Evolutionary conservation across 495 filamentous ascomycete genomes (phyloP), one percentile per base, ranked within the genome.

Genomic region (Penicillium bialowiezense): DNA sequence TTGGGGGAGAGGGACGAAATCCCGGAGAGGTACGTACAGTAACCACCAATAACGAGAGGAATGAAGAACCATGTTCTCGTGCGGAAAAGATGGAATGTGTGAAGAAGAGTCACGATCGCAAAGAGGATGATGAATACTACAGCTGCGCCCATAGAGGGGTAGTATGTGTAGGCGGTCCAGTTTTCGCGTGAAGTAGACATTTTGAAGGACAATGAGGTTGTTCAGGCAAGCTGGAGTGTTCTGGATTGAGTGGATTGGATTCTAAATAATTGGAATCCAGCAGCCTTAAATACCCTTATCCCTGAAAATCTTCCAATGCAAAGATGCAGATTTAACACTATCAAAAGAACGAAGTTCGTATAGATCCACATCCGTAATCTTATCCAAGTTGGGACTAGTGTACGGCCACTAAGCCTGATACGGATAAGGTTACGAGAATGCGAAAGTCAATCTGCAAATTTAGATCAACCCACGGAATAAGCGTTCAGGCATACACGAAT

Each of bases 11-110:
- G 40, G n/a, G n/a, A n/a, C n/a, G n/a, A n/a, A 10, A 3, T 28
- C 23, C 23, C 10, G 9, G 9, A 28, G 1, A 20, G 10, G 12
- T n/a, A 64, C 77, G 56, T 64, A 82, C 79, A 74, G 35, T 73
- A 56, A 19, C 68, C 76, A 26, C 80, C 77, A 14, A 82, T 58
- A 15, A 74, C 56, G 49, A 84, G 75, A 1, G 74, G 67, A 31
- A 80, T 70, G 62, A 76, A 74, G 64, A 80, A 82, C 71, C 71
- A 75, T n/a, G 70, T 64, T 28, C 68, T 52, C 1, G 66, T 69
- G 13, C 60, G 61, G 42, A 69, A 50, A 12, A 76, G 43, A 2
- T 73, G 64, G 20, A 59, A 79, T 9, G 54, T 47, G 47, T 83
- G 78, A 0, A 67, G 21, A 2, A 49, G 14, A 0, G 76, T 74